Percentiles rank a stretch among this genome's conserved stretches.
Conservation (phyloP, 1,284 basidiomycete genomes). For the Polyporus tsugae region DNA sequence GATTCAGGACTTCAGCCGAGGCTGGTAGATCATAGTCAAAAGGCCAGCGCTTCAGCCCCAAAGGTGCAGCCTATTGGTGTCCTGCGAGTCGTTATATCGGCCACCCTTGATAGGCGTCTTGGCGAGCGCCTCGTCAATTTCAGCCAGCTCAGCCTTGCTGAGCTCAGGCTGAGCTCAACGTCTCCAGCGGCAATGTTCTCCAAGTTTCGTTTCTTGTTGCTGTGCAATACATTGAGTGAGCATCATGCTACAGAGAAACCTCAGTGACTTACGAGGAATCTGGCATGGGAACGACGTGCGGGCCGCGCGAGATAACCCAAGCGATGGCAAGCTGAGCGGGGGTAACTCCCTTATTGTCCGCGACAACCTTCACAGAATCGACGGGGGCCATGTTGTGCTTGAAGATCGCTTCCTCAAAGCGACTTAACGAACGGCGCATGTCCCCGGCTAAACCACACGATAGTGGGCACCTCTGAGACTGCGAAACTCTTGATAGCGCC, state of each 20-base stretch:
- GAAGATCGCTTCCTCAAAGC: constrained; percentile 51
- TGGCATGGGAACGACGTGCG: constrained; percentile 61
- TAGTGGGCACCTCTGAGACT: constrained; percentile 26
- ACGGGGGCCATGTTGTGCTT: constrained; percentile 65
- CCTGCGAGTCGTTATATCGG: constrained; percentile 39
- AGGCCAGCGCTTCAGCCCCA: background rate
- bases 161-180: constrained; percentile 54
- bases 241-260: constrained; percentile 48
- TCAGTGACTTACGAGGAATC: constrained; percentile 55
- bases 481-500: constrained; percentile 51
- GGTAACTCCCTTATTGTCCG: constrained; percentile 56
- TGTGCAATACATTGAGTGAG: constrained; percentile 43
- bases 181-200: constrained; percentile 56
- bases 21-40: background rate
- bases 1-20: background rate
- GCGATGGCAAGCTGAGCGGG: constrained; percentile 68
- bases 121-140: constrained; percentile 43
- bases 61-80: constrained; percentile 15
- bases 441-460: constrained; percentile 41
- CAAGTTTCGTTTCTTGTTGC: constrained; percentile 47
- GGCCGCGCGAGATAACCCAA: constrained; percentile 60
- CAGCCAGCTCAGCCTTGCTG: constrained; percentile 47
- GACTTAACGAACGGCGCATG: constrained; percentile 44
- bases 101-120: constrained; percentile 41
- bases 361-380: constrained; percentile 53